Percentiles rank a stretch among this genome's conserved stretches.
phyloP scores from a whole-genome alignment of 257 asterid genomes.

The Fraxinus cuspidata region DNA sequence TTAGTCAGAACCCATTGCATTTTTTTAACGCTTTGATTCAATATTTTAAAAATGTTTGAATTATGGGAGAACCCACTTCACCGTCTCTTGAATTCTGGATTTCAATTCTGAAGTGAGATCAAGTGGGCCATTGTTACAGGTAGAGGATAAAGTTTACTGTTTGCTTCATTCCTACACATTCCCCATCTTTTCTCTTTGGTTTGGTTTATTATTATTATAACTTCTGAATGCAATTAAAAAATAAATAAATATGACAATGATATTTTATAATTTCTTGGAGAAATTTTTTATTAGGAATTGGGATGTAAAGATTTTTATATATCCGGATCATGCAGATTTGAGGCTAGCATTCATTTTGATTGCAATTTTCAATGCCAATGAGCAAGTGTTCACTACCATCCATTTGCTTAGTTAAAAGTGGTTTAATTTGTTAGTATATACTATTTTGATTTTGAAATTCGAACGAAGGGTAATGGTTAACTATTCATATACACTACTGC shows the following conservation, averaged over 20 bases:
- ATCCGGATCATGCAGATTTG: conserved; percentile 34
- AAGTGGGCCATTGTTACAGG: conserved; percentile 49
- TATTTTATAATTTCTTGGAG: conserved; percentile 25
- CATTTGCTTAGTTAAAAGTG: conserved; percentile 13
- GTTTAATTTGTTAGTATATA: conserved; percentile 5
- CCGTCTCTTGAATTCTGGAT: conserved; percentile 8
- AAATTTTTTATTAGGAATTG: conserved; percentile 50
- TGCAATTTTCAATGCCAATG: conserved; percentile 27
- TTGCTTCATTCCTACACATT: conserved; percentile 30
- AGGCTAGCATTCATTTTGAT: conserved; percentile 27
- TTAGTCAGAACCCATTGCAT: neutral
- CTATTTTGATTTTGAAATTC: conserved; percentile 18
- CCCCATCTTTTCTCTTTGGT: conserved; percentile 30
- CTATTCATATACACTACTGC: neutral
- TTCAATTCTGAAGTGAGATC: conserved; percentile 13
- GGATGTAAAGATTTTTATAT: conserved; percentile 14
- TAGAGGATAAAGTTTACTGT: conserved; percentile 28
- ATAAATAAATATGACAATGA: neutral
- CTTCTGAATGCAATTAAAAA: conserved; percentile 17
- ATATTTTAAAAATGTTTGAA: conserved; percentile 26
- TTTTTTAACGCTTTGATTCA: neutral
- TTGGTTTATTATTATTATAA: conserved; percentile 8
- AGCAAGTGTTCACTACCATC: conserved; percentile 19
- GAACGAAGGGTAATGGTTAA: neutral
- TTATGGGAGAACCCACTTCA: conserved; percentile 24